A percentile compares a stretch with the other conserved stretches of the same genome.
These are phyloP conservation scores for Aspergillus avenaceus DNA, from an alignment of 495 filamentous ascomycete species.

Conservation along the genomic window DNA sequence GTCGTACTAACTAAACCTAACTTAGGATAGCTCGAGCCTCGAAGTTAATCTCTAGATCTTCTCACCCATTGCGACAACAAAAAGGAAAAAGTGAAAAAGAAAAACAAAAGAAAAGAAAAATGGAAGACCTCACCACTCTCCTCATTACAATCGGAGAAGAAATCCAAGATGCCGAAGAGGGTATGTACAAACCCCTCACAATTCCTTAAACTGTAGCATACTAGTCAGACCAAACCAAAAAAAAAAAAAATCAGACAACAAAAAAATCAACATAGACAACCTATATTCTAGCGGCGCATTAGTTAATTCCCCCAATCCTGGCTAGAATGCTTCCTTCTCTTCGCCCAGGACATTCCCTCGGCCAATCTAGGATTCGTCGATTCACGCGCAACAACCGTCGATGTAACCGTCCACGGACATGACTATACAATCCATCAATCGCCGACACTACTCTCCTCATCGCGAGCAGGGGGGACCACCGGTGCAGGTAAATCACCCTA, in stretches of 20 bases:
- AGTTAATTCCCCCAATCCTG: not conserved
- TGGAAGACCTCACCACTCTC: slow-evolving; percentile 12
- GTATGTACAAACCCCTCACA: slow-evolving; percentile 37
- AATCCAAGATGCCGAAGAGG: slow-evolving; percentile 53
- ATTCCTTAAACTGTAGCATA: not conserved
- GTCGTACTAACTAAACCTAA: too few species aligned
- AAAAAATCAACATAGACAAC: not conserved
- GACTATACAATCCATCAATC: slow-evolving; percentile 84
- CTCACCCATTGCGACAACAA: too few species aligned
- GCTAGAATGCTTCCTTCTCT: slow-evolving; percentile 81
- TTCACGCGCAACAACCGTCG: slow-evolving; percentile 56
- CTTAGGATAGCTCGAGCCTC: not conserved
- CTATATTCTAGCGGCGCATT: not conserved
- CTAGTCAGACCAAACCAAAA: not conserved
- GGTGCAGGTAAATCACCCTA: slow-evolving; percentile 69
- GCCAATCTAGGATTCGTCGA: slow-evolving; percentile 84
- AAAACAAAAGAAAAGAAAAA: slow-evolving; percentile 1
- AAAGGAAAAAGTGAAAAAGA: too few species aligned
- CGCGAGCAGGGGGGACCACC: slow-evolving; percentile 79
- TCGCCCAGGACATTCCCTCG: slow-evolving; percentile 69
- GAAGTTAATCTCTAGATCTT: too few species aligned
- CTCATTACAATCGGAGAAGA: slow-evolving; percentile 15
- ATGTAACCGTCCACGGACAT: slow-evolving; percentile 62
- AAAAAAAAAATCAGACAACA: not conserved
- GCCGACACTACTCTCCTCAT: slow-evolving; percentile 72